Base-by-base conservation (phyloP, 2,329 filamentous ascomycete species). In the Aspergillus piperis region DNA sequence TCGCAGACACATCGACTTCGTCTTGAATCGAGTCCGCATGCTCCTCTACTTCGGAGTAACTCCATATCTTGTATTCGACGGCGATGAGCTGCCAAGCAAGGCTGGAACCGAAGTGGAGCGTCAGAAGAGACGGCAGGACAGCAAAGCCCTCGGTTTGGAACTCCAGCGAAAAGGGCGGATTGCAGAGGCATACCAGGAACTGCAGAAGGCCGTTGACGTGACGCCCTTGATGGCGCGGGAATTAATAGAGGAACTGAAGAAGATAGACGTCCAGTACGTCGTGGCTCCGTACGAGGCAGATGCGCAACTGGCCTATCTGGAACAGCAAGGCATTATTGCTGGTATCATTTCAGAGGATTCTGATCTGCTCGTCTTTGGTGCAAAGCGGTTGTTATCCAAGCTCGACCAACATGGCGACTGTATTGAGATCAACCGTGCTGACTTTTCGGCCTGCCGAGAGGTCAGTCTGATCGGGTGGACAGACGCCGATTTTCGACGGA, bases 271-370 rank as follows among this genome's bases (percentile, higher is more conserved):
- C 15, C 85, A 91, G 59, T 98, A 96, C 73, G 83, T 99, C 58
- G 96, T 99, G 17, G 95, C 95, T 0, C 95, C 95, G 0, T 99
- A 97, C 77, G 95, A 99, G 81, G 95, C 95, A 50, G 95, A 99
- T 76, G 89, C 94, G n/a, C 94, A 99, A 76, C 84, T 99, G 68
- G 93, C 92, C 25, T 99, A 98, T 72, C 83, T 99, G 39, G 95
- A 99, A 77, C 88, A 88, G 53, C 86, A 91, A 61, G 94, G 94
- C 1, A 81, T 93, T 54, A 90, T 97, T 68, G 81, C 88, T 67
- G 96, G 92, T 25, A 96, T 99, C 64, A 80, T 99, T 38, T 97
- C 95, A 0, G 95, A 99, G 73, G 95, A 99, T 75, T 99, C 95
- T 0, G 95, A 99, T 78, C 82, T 99, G 59, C 81, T 99, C 36